A percentile compares a stretch with the other conserved stretches of the same genome.
phyloP scores from a whole-genome alignment of 331 rosid genomes.

The Pyracantha coccinea region DNA sequence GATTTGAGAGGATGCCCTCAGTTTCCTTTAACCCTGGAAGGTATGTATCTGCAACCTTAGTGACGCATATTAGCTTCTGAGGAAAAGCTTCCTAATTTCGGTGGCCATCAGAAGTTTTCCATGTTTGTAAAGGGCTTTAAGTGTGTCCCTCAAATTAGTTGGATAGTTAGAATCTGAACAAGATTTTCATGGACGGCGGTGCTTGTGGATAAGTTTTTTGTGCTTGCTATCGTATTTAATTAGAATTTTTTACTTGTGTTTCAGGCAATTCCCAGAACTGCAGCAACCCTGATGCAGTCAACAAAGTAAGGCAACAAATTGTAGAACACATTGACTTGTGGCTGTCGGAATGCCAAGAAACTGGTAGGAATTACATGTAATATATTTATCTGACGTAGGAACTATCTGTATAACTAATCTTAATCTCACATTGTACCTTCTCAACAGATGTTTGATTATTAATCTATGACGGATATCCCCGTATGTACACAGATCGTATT shows the following conservation, averaged over 20 bases:
- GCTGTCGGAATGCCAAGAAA: slow-evolving; percentile 56
- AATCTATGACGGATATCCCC: neutral
- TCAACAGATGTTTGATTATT: slow-evolving; percentile 8
- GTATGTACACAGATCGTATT: neutral
- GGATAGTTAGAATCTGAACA: neutral
- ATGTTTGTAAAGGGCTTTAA: neutral
- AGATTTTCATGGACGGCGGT: neutral
- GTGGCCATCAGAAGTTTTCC: neutral
- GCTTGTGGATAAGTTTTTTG: neutral
- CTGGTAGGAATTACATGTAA: slow-evolving; percentile 12
- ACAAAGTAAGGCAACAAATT: slow-evolving; percentile 73
- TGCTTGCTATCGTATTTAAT: neutral
- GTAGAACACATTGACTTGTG: slow-evolving; percentile 68
- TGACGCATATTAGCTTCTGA: neutral
- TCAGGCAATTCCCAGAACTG: slow-evolving; percentile 70
- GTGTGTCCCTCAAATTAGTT: neutral
- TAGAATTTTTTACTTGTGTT: slow-evolving; percentile 5
- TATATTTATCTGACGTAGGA: neutral
- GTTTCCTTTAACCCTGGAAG: slow-evolving; percentile 60
- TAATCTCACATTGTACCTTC: slow-evolving; percentile 2
- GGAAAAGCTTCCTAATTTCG: neutral
- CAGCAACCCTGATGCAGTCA: slow-evolving; percentile 73
- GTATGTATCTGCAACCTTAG: slow-evolving; percentile 20
- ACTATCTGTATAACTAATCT: slow-evolving; percentile 7
- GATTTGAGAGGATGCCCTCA: slow-evolving; percentile 96